These are phyloP conservation scores for Strobilomyces confusus DNA, from an alignment of 768 basidiomycete genomes.

Conservation along the genomic window DNA sequence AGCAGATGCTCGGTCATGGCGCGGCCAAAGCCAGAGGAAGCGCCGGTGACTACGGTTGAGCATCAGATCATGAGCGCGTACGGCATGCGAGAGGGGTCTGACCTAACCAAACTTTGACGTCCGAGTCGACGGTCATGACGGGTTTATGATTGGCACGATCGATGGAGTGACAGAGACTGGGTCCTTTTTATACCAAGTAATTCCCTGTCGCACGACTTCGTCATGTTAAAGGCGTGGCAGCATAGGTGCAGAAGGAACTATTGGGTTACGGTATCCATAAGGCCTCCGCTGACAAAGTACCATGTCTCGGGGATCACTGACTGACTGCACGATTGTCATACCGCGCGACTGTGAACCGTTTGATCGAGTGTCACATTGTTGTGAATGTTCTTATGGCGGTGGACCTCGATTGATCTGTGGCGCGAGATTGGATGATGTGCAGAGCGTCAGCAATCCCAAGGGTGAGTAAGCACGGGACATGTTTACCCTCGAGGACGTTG, in stretches of 20 bases:
- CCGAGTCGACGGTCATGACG: not conserved
- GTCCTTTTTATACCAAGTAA: not conserved
- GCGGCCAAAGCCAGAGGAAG: constrained; percentile 38
- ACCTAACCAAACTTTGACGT: not conserved
- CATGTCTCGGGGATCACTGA: not conserved
- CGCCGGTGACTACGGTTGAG: constrained; percentile 27
- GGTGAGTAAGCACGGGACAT: no score
- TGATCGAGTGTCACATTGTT: not conserved
- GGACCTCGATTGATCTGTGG: not conserved
- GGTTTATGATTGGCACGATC: not conserved
- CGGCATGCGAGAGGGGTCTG: not conserved
- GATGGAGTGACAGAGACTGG: not conserved
- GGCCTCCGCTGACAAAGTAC: not conserved
- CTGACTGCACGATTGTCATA: not conserved
- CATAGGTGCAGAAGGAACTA: not conserved
- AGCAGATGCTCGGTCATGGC: constrained; percentile 33
- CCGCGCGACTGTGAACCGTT: not conserved
- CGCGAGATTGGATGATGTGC: not conserved
- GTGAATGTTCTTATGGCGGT: no score
- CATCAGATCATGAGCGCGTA: not conserved
- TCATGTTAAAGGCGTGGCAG: not conserved
- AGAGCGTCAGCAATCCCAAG: not conserved
- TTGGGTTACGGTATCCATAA: not conserved
- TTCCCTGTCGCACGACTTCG: not conserved
- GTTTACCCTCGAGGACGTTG: no score